These are phyloP conservation scores for Lactarius sanguifluus DNA, from an alignment of 768 basidiomycete species.

Conservation along the genomic window DNA sequence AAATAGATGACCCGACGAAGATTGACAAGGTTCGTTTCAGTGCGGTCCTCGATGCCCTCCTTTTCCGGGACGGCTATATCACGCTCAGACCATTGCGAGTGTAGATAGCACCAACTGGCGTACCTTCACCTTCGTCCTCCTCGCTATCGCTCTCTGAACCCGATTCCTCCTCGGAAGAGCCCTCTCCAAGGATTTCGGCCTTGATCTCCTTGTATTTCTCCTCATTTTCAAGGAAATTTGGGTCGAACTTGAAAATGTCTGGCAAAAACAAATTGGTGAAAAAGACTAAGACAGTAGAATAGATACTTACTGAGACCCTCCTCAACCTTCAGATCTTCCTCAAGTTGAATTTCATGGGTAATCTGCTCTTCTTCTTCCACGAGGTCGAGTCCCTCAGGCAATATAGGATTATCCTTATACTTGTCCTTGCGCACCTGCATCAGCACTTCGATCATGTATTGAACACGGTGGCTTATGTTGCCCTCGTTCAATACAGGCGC, in stretches of 20 bases:
- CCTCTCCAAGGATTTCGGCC: slow-evolving; percentile 90
- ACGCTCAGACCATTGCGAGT: slow-evolving; percentile 21
- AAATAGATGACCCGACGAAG: slow-evolving; percentile 91
- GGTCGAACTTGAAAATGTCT: slow-evolving; percentile 97
- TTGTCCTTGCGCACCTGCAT: slow-evolving; percentile 99
- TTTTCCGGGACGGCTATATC: slow-evolving; percentile 66
- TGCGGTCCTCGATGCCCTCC: slow-evolving; percentile 90
- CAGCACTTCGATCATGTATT: slow-evolving; percentile 99
- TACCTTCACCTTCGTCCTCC: slow-evolving; percentile 50
- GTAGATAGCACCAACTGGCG: slow-evolving; percentile 29
- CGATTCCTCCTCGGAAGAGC: slow-evolving; percentile 66
- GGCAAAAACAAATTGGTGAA: slow-evolving; percentile 19
- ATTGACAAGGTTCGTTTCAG: slow-evolving; percentile 95
- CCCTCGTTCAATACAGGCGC: slow-evolving; percentile 96
- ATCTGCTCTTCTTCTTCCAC: slow-evolving; percentile 99
- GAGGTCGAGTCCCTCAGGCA: slow-evolving; percentile 92
- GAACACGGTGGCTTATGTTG: slow-evolving; percentile 90
- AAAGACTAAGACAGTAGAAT: neutral
- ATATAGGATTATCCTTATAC: slow-evolving; percentile 96
- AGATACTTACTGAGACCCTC: slow-evolving; percentile 82
- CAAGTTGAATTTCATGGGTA: slow-evolving; percentile 88
- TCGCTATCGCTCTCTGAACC: slow-evolving; percentile 62
- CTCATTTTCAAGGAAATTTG: slow-evolving; percentile 86
- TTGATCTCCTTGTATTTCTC: slow-evolving; percentile 92
- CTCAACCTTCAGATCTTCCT: slow-evolving; percentile 92